Conservation (phyloP, 441 rosid genomes). For the Adansonia madagascariensis region DNA sequence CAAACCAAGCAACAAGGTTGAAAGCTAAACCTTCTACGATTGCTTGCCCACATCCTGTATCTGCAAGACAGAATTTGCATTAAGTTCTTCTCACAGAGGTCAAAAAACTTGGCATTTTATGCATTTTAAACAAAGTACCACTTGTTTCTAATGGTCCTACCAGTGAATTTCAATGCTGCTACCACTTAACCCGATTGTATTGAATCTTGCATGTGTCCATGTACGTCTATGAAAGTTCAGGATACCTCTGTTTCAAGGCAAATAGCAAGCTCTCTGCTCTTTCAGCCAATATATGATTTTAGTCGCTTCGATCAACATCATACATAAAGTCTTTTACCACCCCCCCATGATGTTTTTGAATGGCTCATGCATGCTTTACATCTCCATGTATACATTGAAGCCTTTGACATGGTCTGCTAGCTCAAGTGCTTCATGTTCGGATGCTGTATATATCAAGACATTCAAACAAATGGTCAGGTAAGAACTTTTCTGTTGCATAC, state of each 20-base stretch:
- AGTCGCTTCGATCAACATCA: conserved; percentile 58
- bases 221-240: conserved; percentile 67
- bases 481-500: conserved; percentile 49
- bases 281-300: conserved; percentile 58
- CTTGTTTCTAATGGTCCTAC: too few relatives aligned
- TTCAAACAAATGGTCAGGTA: conserved; percentile 56
- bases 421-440: conserved; percentile 71
- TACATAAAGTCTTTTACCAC: conserved; percentile 57
- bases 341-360: conserved; percentile 63
- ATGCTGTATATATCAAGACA: conserved; percentile 43
- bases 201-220: conserved; percentile 74
- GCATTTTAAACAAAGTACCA: too few relatives aligned
- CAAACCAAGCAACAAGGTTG: conserved; percentile 89
- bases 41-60: conserved; percentile 64
- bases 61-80: conserved; percentile 40
- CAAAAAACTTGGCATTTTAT: neutral
- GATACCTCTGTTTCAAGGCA: conserved; percentile 63
- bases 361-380: conserved; percentile 63
- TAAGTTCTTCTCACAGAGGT: neutral
- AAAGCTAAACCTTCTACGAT: conserved; percentile 71
- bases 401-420: conserved; percentile 61
- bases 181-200: conserved; percentile 50
- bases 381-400: conserved; percentile 70
- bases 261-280: conserved; percentile 64
- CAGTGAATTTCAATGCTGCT: neutral